Conservation (phyloP, 2,329 filamentous ascomycete species). For the Ophiostoma angusticollis region DNA sequence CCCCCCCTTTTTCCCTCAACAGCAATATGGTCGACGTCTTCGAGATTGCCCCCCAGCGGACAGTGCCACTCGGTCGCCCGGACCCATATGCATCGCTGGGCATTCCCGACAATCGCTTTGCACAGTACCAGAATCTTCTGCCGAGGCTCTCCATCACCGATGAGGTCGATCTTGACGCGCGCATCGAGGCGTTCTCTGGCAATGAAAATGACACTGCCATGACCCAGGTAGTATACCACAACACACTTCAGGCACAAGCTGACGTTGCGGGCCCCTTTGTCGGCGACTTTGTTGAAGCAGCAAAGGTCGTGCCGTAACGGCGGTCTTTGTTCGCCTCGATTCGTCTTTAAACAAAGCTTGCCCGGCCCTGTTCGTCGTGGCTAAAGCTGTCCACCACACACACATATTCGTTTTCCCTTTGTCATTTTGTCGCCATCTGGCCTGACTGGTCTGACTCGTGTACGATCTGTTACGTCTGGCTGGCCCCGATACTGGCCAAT, state of each 20-base stretch:
- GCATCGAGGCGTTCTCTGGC: constrained; percentile 28
- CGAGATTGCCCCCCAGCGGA: constrained; percentile 45
- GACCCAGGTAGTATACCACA: constrained; percentile 21
- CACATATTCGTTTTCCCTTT: no score
- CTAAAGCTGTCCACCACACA: no score
- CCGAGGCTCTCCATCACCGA: constrained; percentile 42
- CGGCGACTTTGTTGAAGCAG: constrained; percentile 48
- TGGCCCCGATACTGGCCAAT: no score
- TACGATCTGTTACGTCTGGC: no score
- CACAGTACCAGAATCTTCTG: constrained; percentile 49
- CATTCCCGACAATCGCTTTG: constrained; percentile 41
- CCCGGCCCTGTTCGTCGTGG: no score
- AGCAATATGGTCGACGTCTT: constrained; percentile 59
- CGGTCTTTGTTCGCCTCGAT: not conserved
- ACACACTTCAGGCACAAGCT: constrained; percentile 25
- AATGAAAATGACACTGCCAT: not conserved
- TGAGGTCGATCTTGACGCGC: constrained; percentile 29
- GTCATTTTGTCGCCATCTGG: no score
- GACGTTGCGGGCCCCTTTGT: constrained; percentile 35
- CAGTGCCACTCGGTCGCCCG: constrained; percentile 22
- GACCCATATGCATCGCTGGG: constrained; percentile 35
- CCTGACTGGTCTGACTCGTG: no score
- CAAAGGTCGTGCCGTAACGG: constrained; percentile 34
- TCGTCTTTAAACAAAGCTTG: no score
- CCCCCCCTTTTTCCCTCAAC: constrained; percentile 2